Evolutionary conservation across 257 asterid genomes (phyloP), one percentile per base, ranked within the genome.

Genomic region (Lithospermum erythrorhizon): DNA sequence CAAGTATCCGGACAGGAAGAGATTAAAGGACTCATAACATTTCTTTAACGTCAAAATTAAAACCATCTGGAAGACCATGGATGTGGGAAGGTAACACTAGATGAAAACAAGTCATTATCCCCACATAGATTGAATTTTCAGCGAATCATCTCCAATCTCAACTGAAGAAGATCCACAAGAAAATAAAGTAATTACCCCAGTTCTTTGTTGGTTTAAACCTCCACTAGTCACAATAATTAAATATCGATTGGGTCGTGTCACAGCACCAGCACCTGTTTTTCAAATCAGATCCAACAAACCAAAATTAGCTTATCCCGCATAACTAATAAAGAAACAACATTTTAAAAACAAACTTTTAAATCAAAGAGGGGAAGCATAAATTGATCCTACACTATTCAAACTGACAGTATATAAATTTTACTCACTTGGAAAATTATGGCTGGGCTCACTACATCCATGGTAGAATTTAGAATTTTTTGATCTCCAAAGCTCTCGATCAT

Each of bases 161-260:
- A 52, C 48, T 13, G 20, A 53, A 19, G 21, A 10, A 17, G 47
- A 53, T 7, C 49, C 48, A 57, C 30, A 29, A 62, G 35, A 22
- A 16, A 29, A 24, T 51, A 41, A 61, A 58, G 57, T 13, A 16
- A 72, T 62, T 86, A 89, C 99, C 96, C 99, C 99, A 63, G 95
- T 93, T 75, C 99, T 84, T 78, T 93, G 99, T 77, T 93, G 97
- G 77, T 93, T 93, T 64, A 93, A 76, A 67, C 99, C 99, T 71
- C 99, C 99, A 76, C 99, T 93, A 62, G 97, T 82, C 59, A 90
- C 95, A 64, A 93, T 87, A 59, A 78, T 78, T 87, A 93, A 80
- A 73, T 81, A 89, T 30, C 94, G 87, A 73, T 86, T 76, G n/a
- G 83, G 68, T 41, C 61, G 76, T 7, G 81, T 86, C 57, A 83